Base-by-base conservation (phyloP, 805 yeast species). In the Yamadazyma kitorensis region DNA sequence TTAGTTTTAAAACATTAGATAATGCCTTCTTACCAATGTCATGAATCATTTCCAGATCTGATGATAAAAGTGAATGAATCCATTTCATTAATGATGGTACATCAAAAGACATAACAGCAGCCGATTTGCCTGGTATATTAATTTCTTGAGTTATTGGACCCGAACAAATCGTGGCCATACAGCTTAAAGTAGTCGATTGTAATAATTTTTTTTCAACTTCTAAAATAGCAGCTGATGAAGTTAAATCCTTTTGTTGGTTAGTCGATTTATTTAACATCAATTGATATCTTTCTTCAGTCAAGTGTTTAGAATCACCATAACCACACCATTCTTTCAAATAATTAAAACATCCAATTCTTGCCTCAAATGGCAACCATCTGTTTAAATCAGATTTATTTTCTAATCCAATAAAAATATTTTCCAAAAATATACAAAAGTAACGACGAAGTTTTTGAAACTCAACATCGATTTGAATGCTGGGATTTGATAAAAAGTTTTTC, bases 321-420 rank as follows among this genome's bases (percentile, higher is more conserved):
- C 95, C 95, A 55, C 96, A 88, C 99, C 99, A 93, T 54, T 86
- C 95, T 45, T 85, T 89, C 37, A 93, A 64, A 49, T 76, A 82
- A 29, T 80, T 76, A 61, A 87, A 89, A 41, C 94, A 84, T 2
- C 86, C 82, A 19, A 84, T 78, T 34, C 96, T 68, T 2, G 88
- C 91, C 44, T 82, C 87, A 55, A 89, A 88, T 1, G 95, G 91
- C n/a, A 89, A 64, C 77, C 89, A 80, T 24, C 68, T 63, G 27
- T 57, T 47, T 29, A 61, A 39, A 27, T 51, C 55, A n/a, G 54
- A 57, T 35, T 66, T 53, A 42, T 70, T 66, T 41, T 67, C 54
- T 38, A 74, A 47, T 6, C 83, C 85, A 10, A 62, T 53, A 47
- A 78, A 86, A n/a, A 85, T 77, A 38, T 78, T 82, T 40, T 86